Evolutionary conservation across 805 yeast genomes (phyloP), one percentile per base, ranked within the genome.

Genomic region (Metschnikowia borealis): DNA sequence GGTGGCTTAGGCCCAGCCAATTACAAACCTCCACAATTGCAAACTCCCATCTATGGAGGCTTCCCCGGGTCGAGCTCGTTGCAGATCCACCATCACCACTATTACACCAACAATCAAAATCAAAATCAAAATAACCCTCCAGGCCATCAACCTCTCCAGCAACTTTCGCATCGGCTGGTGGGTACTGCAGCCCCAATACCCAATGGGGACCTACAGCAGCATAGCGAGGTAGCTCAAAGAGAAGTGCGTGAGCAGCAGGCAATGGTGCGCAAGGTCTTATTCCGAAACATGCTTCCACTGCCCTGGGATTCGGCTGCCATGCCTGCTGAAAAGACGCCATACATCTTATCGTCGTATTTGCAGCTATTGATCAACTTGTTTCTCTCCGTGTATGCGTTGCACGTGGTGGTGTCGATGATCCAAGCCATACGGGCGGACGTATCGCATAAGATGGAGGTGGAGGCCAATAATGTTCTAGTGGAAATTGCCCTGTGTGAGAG

Each of bases 301-400:
- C 87, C 88, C 0, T 83, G 88, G 88, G 77, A 80, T 5, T 50
- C 70, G 6, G 59, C 65, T 6, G 78, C 83, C 3, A 60, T 68
- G 11, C 87, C 89, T 3, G 71, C 68, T 17, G 81, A 78, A 31
- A 75, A 74, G 51, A 65, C 73, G 0, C 81, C 86, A 6, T 85
- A 85, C 59, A 61, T 81, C 29, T 60, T 84, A 8, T 75, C 84
- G 8, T 80, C 90, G 13, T 83, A 84, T 56, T 62, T 84, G 33
- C 91, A 85, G 63, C 57, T 84, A 7, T 43, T 73, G 2, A 60
- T 81, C 52, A 85, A 85, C 59, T 62, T 75, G 2, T 49, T 73
- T 2, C 78, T 83, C 0, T 68, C 79, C 1, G 52, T 70, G 7
- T 77, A 77, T 42, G 75, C 75, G 0, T 57, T 77, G 6, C 74